Percentiles rank a stretch among this genome's conserved stretches.
Conservation (phyloP, 2,329 filamentous ascomycete genomes). For the Colletotrichum sidae region DNA sequence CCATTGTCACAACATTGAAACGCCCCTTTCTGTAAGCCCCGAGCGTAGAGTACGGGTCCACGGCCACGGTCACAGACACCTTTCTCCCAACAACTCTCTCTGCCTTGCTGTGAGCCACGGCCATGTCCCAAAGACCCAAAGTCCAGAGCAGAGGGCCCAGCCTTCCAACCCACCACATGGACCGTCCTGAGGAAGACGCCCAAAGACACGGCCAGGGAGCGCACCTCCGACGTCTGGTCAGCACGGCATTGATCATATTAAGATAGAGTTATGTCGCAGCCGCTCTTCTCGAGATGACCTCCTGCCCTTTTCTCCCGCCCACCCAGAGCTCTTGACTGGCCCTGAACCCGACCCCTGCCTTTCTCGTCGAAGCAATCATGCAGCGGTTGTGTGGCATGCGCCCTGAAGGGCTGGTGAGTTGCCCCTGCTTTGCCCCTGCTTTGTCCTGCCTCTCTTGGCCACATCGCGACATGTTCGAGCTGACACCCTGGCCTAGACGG, state of each 20-base stretch:
- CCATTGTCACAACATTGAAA: conserved; percentile 37
- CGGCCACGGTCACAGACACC: background rate
- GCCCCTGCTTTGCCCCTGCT: background rate
- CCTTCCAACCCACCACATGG: conserved; percentile 12
- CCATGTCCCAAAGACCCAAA: conserved; percentile 20
- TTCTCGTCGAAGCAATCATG: conserved; percentile 30
- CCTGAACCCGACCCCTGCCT: conserved; percentile 14
- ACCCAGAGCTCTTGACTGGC: conserved; percentile 25
- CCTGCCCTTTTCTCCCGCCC: conserved; percentile 28
- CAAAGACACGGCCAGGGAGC: conserved; percentile 23
- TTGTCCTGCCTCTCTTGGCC: background rate
- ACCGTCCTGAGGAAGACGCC: conserved; percentile 22
- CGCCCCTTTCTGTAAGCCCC: conserved; percentile 36
- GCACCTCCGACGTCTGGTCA: conserved; percentile 27
- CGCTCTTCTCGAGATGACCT: conserved; percentile 27
- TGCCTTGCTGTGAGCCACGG: background rate
- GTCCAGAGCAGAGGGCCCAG: background rate
- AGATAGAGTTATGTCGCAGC: conserved; percentile 35
- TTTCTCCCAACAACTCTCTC: background rate
- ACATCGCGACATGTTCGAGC: background rate
- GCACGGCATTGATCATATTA: conserved; percentile 34
- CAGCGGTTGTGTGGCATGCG: conserved; percentile 34
- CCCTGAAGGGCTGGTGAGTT: conserved; percentile 36
- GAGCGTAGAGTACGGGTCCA: conserved; percentile 32
- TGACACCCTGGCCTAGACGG: conserved; percentile 18